Evolutionary conservation across 352 stramenopile species (phyloP).

Genomic region (Phytopythium kandeliae): DNA sequence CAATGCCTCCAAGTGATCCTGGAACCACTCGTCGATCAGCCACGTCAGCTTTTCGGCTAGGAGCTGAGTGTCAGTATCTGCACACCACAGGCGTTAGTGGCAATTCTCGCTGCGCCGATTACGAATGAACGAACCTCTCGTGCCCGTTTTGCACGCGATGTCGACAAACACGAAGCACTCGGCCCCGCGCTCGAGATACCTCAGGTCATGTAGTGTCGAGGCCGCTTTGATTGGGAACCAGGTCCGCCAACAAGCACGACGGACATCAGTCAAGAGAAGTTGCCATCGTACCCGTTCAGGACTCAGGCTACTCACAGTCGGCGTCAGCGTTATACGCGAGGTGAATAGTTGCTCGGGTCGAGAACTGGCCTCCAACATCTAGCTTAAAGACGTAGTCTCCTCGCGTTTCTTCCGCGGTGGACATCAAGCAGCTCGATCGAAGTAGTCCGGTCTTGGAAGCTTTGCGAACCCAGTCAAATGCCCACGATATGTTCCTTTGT

Average conservation of each 20-base stretch:
- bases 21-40: constrained; percentile 50
- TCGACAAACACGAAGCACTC: constrained; percentile 71
- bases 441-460: constrained; percentile 40
- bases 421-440: constrained; percentile 30
- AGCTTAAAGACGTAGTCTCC: constrained; percentile 66
- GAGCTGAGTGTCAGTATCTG: constrained; percentile 42
- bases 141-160: constrained; percentile 39
- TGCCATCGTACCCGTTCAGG: background rate
- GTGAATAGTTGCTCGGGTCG: constrained; percentile 38
- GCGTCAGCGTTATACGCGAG: constrained; percentile 61
- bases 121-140: constrained; percentile 40
- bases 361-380: constrained; percentile 53
- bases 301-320: constrained; percentile 41
- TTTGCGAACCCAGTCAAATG: constrained; percentile 27
- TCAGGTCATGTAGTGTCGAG: constrained; percentile 59
- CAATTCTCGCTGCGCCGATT: too few relatives aligned
- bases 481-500: constrained; percentile 16
- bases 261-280: background rate
- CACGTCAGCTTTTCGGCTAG: constrained; percentile 39
- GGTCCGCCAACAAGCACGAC: too few relatives aligned
- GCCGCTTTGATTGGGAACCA: constrained; percentile 24
- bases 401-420: constrained; percentile 24
- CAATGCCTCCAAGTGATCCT: constrained; percentile 48
- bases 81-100: too few relatives aligned
- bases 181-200: constrained; percentile 60